phyloP scores from a whole-genome alignment of 2,329 filamentous ascomycete genomes.

The Fusarium lyarnte region DNA sequence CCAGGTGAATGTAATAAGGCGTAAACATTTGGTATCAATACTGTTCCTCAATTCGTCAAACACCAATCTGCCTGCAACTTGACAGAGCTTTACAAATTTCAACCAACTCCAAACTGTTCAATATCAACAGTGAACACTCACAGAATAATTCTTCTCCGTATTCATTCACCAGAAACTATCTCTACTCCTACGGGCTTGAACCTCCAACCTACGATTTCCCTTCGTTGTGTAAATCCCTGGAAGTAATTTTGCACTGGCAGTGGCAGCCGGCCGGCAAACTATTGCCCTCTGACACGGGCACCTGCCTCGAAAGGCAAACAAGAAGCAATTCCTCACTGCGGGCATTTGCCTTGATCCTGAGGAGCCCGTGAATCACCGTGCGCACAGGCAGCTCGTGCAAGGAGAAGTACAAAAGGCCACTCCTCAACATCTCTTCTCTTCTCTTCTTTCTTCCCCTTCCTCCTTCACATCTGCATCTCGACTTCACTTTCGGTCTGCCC shows the following conservation, averaged over 20 bases:
- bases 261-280: conserved; percentile 3
- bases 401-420: conserved; percentile 10
- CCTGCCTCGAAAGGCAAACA: conserved; percentile 10
- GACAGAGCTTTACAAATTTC: not conserved
- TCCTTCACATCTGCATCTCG: not conserved
- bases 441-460: not conserved
- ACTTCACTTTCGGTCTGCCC: not conserved
- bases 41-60: conserved; percentile 8
- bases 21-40: not conserved
- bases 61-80: not conserved
- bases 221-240: not conserved
- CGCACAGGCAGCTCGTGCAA: not conserved
- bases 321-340: not conserved
- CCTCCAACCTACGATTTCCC: not conserved
- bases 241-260: conserved; percentile 5
- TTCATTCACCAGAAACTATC: not conserved
- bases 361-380: conserved; percentile 8
- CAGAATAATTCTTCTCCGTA: not conserved
- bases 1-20: not conserved
- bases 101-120: not conserved
- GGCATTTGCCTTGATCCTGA: not conserved
- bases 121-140: not conserved
- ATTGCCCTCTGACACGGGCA: conserved; percentile 6
- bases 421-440: not conserved
- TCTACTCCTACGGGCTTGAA: no score